Base-by-base conservation (phyloP, 2,329 filamentous ascomycete species). In the Sporothrix variecibatus region DNA sequence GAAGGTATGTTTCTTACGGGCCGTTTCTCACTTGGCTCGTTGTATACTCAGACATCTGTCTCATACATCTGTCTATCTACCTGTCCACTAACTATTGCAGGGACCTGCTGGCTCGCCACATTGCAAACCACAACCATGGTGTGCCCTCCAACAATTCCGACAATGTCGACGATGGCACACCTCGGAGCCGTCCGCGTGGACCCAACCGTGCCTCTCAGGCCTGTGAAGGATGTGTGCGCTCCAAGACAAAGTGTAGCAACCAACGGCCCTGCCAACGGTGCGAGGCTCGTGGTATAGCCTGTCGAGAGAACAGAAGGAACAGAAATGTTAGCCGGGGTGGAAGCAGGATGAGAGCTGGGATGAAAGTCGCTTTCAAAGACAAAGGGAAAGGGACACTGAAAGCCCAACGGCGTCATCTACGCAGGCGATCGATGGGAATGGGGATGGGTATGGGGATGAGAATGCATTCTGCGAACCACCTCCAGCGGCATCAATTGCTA, bases 181-280 rank as follows among this genome's bases (percentile, higher is more conserved):
- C 60, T 11, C 60, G 60, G 20, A 12, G 60, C 31, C 34, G 17
- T 23, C 60, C 60, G 20, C 60, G 34, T 17, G 34, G 60, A 2
- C 34, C 60, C 3, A 40, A 40, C 20, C 60, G 60, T 64, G 60
- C 60, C 2, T 7, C 31, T 6, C 31, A 43, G 2, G 60, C 60
- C 3, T 64, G 60, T 23, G 60, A 17, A 40, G 2, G 31, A 6
- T 64, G 60, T 5, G 60, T 64, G 9, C 60, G 60, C 12, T 31
- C 60, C 5, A 64, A 64, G 34, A 60, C 60, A 64, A 64, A 64
- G 17, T 64, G 60, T 20, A 64, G 60, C 60, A 64, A 64, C 60
- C 60, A 12, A 17, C 20, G 60, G 3, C 60, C 60, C 17, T 64
- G 60, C 12, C 20, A 9, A 3, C 60, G 60, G 17, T 64, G 60